Evolutionary conservation across 805 yeast species (phyloP), one percentile per base, ranked within the genome.

Genomic region (Lachancea thermotolerans): DNA sequence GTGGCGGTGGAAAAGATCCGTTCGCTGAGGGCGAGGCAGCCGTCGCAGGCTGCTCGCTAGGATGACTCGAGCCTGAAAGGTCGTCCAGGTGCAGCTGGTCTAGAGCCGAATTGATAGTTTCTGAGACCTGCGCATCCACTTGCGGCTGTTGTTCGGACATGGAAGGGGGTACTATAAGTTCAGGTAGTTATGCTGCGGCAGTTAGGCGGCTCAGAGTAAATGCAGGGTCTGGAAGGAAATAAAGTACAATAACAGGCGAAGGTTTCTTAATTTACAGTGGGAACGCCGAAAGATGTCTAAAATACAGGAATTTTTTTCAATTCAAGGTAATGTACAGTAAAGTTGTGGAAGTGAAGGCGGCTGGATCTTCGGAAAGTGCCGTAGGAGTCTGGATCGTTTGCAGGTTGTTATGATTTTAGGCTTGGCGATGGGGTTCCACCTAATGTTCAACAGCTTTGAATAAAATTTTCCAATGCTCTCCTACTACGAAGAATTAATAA

Each of bases 51-150:
- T 12, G 41, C 14, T 39, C 37, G 18, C 32, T 14, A 15, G 34
- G 17, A 4, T 12, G 42, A 25, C 40, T 35, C 12, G 35, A 11
- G 35, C 31, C 44, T 12, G 43, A 25, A 15, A 40, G 37, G 17
- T 50, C 63, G 39, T 62, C 65, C 37, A 64, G 42, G 39, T 62
- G 59, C 39, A 64, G 44, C 39, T 61, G 64, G 18, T 58, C 64
- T 44, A 64, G 42, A 14, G 66, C 68, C 21, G 63, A 55, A 39
- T 54, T 55, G 27, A 64, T 52, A 5, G 57, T 54, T 46, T 57
- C 61, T 2, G 62, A 49, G 29, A 57, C 63, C 14, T 54, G 53
- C 4, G 57, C 59, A 34, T 54, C 58, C 21, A 48, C 60, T 31
- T 35, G 47, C 11, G 40, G 43, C 25, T 39, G 40, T 39, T 44